These are phyloP conservation scores for Sarcomyxa edulis DNA, from an alignment of 768 basidiomycete genomes.

Conservation along the genomic window DNA sequence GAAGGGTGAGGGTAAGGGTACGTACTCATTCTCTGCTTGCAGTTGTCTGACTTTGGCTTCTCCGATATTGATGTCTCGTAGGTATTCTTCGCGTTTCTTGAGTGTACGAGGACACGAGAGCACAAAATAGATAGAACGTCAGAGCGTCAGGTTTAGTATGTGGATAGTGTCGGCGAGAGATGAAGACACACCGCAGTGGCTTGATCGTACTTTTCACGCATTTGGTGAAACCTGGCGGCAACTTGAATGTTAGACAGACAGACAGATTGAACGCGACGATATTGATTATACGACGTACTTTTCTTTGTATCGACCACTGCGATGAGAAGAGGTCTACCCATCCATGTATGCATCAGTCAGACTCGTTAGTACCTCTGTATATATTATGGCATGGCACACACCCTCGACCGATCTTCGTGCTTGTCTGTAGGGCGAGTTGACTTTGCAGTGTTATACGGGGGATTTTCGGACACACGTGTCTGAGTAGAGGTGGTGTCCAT, in stretches of 20 bases:
- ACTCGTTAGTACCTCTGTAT: no score
- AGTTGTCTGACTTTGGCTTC: constrained; percentile 36
- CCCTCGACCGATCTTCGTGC: no score
- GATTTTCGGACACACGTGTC: no score
- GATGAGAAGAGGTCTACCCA: no score
- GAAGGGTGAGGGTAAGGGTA: constrained; percentile 2
- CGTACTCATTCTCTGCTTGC: constrained; percentile 48
- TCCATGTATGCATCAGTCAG: no score
- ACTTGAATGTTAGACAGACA: background rate
- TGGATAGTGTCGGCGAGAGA: background rate
- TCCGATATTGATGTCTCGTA: constrained; percentile 33
- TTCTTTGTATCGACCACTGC: constrained; percentile 22
- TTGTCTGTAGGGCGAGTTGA: no score
- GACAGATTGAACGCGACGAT: background rate
- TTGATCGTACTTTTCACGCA: constrained; percentile 42
- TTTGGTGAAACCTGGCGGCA: constrained; percentile 34
- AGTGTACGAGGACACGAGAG: background rate
- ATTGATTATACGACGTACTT: constrained; percentile 16
- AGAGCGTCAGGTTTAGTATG: no score
- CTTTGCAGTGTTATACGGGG: no score
- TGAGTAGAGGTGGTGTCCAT: no score
- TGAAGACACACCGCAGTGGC: constrained; percentile 30
- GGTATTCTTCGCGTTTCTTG: constrained; percentile 31
- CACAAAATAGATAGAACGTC: constrained; percentile 1
- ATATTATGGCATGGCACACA: no score